Evolutionary conservation across 768 basidiomycete species (phyloP).

Genomic region (Lentinula raphanica): DNA sequence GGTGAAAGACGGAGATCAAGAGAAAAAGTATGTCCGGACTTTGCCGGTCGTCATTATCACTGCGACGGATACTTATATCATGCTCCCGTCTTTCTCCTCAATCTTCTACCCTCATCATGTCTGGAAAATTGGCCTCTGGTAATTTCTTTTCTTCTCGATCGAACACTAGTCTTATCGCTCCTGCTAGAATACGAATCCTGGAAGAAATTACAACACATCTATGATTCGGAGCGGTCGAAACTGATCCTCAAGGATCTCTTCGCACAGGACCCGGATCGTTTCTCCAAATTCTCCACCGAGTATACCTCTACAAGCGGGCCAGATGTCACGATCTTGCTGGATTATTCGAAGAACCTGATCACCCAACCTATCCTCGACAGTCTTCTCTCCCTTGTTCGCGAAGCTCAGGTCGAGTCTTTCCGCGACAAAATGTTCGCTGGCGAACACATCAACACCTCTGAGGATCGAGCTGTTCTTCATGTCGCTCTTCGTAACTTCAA

Average conservation of each 20-base stretch:
- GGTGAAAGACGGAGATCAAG: neutral
- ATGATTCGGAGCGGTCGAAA: constrained; percentile 64
- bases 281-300: constrained; percentile 75
- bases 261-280: constrained; percentile 79
- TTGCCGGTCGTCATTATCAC: neutral
- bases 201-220: constrained; percentile 84
- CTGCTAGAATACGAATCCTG: constrained; percentile 80
- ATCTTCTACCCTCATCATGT: constrained; percentile 35
- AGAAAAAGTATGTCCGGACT: neutral
- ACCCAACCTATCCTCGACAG: constrained; percentile 75
- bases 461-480: constrained; percentile 95
- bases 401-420: constrained; percentile 79
- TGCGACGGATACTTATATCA: neutral
- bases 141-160: neutral
- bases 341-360: constrained; percentile 96
- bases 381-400: constrained; percentile 75
- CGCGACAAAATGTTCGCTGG: constrained; percentile 94
- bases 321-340: constrained; percentile 79
- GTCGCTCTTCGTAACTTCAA: constrained; percentile 80
- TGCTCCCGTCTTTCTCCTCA: constrained; percentile 1
- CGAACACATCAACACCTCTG: constrained; percentile 97
- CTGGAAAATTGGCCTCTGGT: constrained; percentile 63
- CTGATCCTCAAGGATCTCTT: constrained; percentile 93
- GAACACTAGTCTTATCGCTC: neutral
- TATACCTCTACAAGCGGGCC: constrained; percentile 66